These are phyloP conservation scores for Turritis glabra DNA, from an alignment of 345 rosid genomes.

Conservation along the genomic window DNA sequence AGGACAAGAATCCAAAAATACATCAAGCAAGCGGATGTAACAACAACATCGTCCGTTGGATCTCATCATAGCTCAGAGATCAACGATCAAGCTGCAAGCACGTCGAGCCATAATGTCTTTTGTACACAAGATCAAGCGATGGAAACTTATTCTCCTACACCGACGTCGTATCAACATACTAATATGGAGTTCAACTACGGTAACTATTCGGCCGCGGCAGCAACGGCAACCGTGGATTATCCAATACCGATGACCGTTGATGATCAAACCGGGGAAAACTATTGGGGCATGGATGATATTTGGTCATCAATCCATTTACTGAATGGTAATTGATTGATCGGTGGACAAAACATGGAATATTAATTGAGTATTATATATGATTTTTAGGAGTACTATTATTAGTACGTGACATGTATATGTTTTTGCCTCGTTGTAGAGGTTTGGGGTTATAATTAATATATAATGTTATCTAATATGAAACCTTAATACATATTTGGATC, in stretches of 20 bases:
- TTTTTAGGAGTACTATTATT: conserved; percentile 34
- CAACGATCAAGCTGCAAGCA: conserved; percentile 45
- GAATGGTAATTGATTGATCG: conserved; percentile 42
- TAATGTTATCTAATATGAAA: conserved; percentile 15
- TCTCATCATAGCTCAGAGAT: conserved; percentile 46
- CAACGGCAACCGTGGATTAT: conserved; percentile 29
- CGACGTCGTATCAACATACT: conserved; percentile 43
- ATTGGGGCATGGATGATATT: conserved; percentile 89
- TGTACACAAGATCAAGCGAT: conserved; percentile 43
- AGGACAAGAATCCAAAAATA: conserved; percentile 95
- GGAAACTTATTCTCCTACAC: conserved; percentile 54
- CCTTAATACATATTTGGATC: conserved; percentile 24
- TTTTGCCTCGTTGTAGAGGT: conserved; percentile 41
- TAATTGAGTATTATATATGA: conserved; percentile 25
- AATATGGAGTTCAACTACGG: conserved; percentile 36
- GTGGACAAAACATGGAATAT: conserved; percentile 8
- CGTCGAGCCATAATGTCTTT: conserved; percentile 50
- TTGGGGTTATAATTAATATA: conserved; percentile 26
- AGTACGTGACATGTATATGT: conserved; percentile 39
- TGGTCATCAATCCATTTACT: conserved; percentile 76
- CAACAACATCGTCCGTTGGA: conserved; percentile 40
- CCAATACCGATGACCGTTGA: conserved; percentile 28
- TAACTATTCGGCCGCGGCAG: conserved; percentile 13
- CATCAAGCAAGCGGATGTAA: conserved; percentile 56
- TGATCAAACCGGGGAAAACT: conserved; percentile 56